Evolutionary conservation across 202 grass and related monocot species (phyloP).

Genomic region (Saccharum hybrid): DNA sequence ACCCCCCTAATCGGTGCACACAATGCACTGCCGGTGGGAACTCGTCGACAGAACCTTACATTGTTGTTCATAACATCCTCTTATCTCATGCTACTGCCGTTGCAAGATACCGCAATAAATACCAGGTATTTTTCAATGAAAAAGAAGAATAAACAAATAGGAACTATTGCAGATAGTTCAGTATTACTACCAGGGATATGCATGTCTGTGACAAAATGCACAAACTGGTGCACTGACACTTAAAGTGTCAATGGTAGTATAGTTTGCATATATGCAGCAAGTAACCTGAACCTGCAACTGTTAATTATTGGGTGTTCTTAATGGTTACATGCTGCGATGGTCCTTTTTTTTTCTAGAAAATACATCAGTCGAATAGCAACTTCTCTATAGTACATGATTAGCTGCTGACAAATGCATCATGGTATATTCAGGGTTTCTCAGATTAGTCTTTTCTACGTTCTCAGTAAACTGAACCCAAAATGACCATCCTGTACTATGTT

Average conservation of each 20-base stretch:
- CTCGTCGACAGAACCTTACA: conserved; percentile 86
- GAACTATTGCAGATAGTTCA: neutral
- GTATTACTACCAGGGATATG: conserved; percentile 12
- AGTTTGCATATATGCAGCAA: neutral
- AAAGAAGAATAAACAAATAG: neutral
- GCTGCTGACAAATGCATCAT: neutral
- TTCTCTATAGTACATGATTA: neutral
- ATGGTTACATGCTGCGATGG: neutral
- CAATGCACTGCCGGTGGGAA: conserved; percentile 56
- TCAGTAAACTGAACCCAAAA: neutral
- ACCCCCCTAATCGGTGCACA: conserved; percentile 63
- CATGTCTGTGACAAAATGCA: neutral
- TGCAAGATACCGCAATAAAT: conserved; percentile 73
- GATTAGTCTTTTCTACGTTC: neutral
- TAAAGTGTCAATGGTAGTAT: neutral
- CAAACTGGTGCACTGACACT: neutral
- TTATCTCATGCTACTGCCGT: conserved; percentile 78
- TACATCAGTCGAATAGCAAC: neutral
- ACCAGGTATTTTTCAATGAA: conserved; percentile 55
- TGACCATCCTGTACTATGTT: too few species aligned
- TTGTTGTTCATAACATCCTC: conserved; percentile 74
- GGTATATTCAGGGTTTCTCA: neutral
- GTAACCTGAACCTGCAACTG: neutral
- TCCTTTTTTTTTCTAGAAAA: neutral
- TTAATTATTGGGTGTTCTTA: conserved; percentile 3